These are phyloP conservation scores for Lachnum nothofagi DNA, from an alignment of 2,329 filamentous ascomycete species.

Conservation along the genomic window DNA sequence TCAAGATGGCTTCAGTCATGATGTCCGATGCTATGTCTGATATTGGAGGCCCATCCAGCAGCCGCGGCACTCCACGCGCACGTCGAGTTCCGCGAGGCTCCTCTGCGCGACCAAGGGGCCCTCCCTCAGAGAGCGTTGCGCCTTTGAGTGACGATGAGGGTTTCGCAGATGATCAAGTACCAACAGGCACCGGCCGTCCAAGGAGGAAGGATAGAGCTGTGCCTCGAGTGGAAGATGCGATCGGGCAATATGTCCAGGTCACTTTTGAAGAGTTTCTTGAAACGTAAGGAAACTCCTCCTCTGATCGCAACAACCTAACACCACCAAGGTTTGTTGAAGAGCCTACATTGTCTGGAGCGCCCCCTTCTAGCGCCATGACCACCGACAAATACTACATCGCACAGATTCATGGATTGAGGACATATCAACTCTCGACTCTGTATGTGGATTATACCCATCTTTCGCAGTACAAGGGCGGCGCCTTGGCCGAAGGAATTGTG, in stretches of 20 bases:
- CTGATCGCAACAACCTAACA: constrained; percentile 14
- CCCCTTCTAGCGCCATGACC: constrained; percentile 63
- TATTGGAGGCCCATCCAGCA: constrained; percentile 21
- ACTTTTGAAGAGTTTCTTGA: constrained; percentile 79
- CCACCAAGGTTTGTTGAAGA: constrained; percentile 60
- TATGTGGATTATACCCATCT: constrained; percentile 88
- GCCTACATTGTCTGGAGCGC: constrained; percentile 55
- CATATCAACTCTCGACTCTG: constrained; percentile 72
- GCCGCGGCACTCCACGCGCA: constrained; percentile 25
- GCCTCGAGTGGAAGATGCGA: constrained; percentile 68
- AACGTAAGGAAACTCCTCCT: constrained; percentile 46
- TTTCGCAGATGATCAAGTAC: constrained; percentile 61
- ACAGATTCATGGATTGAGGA: constrained; percentile 72
- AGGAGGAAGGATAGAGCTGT: constrained; percentile 47
- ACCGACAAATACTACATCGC: constrained; percentile 82
- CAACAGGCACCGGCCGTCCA: constrained; percentile 44
- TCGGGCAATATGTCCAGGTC: constrained; percentile 68
- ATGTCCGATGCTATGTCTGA: constrained; percentile 31
- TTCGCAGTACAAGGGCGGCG: constrained; percentile 68
- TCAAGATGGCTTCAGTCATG: constrained; percentile 31
- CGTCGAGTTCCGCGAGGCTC: constrained; percentile 25
- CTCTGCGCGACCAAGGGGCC: constrained; percentile 35
- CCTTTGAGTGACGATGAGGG: constrained; percentile 59
- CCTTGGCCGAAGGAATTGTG: constrained; percentile 79
- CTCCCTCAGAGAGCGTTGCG: constrained; percentile 58